Evolutionary conservation across 306 rosid genomes (phyloP), one percentile per base, ranked within the genome.

Genomic region (Crotalaria pallida): DNA sequence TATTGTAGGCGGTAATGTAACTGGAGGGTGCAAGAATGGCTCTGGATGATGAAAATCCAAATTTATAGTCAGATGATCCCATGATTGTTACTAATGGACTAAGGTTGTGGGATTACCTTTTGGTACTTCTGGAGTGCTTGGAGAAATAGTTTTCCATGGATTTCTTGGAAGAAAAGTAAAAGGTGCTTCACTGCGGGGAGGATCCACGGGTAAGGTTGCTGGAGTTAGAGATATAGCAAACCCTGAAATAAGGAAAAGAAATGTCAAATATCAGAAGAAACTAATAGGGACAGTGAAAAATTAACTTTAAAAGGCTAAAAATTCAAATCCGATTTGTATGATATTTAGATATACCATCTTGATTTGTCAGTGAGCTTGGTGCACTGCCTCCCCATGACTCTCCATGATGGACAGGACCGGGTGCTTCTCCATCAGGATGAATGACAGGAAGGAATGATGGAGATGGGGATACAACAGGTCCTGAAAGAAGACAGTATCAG

Each of bases 151-250:
- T 72, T 62, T 56, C 78, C 82, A 55, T 17, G 84, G 70, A 43
- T 78, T 51, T 8, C 71, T 74, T 16, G 77, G 53, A 40, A 61
- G 77, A 10, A 58, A 33, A 57, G 77, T 70, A 66, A 75, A 64
- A 18, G 84, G 80, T 10, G 85, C 67, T 82, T 69, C 73, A 72
- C 56, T 76, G 1, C 78, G 52, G n/a, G 88, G 82, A 84, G 82
- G 73, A 78, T 66, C 71, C 64, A 71, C 78, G 5, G 80, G 67
- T 16, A 68, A 62, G 52, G 51, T 67, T 61, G 77, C 70, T n/a
- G 89, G 90, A 49, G 91, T 81, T 33, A 89, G 88, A 66, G 90
- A 75, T 68, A 78, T 58, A 36, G 55, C 75, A 52, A 76, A 81
- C 11, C 85, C 96, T 86, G 71, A 58, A 58, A 67, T 79, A 82